Evolutionary conservation across 106 monocot genomes (phyloP).

Genomic region (Chionographis japonica): DNA sequence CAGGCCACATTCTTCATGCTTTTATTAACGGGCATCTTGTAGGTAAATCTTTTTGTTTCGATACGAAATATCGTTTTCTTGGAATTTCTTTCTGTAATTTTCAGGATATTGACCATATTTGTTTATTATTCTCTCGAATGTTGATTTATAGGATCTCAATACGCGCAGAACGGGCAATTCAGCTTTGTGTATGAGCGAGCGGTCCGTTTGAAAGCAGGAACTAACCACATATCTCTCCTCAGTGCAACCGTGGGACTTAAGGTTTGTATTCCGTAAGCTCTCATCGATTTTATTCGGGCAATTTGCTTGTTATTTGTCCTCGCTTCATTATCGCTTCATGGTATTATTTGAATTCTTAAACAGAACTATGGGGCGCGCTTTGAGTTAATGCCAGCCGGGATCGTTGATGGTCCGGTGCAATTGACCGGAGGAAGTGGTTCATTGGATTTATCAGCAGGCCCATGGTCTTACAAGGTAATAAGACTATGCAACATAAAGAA

Average conservation of each 20-base stretch:
- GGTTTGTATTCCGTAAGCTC: conserved; percentile 20
- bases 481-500: neutral
- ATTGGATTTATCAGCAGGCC: conserved; percentile 39
- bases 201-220: conserved; percentile 25
- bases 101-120: too few species aligned
- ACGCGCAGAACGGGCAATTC: conserved; percentile 32
- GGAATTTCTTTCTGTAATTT: too few species aligned
- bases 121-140: neutral
- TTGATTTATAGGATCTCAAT: conserved; percentile 33
- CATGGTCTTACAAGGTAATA: conserved; percentile 77
- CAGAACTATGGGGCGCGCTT: conserved; percentile 73
- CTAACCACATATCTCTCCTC: conserved; percentile 56
- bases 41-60: conserved; percentile 23
- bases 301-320: too few species aligned
- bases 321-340: neutral
- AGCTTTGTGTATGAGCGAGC: conserved; percentile 32
- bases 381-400: conserved; percentile 45
- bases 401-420: conserved; percentile 51
- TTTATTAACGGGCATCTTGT: conserved; percentile 54
- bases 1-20: conserved; percentile 52
- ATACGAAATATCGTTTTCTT: too few species aligned
- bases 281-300: too few species aligned
- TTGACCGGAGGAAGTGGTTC: conserved; percentile 21
- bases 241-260: conserved; percentile 69
- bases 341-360: neutral